Percentiles rank a stretch among this genome's conserved stretches.
phyloP scores from a whole-genome alignment of 768 basidiomycete species.

The Suillus hirtellus region DNA sequence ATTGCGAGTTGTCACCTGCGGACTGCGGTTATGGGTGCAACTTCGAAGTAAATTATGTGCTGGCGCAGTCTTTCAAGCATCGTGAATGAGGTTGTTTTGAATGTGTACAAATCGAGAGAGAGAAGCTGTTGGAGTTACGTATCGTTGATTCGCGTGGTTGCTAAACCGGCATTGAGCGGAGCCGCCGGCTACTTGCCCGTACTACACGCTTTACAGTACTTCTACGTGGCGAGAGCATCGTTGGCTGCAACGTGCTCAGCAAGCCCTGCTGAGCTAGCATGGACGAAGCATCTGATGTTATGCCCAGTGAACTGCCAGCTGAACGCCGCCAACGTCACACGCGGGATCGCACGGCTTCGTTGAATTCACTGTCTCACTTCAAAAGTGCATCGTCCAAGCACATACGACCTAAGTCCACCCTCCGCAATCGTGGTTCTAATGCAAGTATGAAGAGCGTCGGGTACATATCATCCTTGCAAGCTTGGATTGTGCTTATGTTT shows the following conservation, averaged over 20 bases:
- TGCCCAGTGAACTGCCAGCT: neutral
- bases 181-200: neutral
- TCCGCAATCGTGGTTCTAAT: slow-evolving; percentile 20
- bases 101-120: neutral
- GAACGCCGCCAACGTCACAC: slow-evolving; percentile 4
- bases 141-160: no score
- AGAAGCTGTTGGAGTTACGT: no score
- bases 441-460: slow-evolving; percentile 16
- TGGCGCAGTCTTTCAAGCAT: neutral
- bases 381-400: slow-evolving; percentile 11
- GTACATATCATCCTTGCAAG: slow-evolving; percentile 16
- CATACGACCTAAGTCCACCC: slow-evolving; percentile 11
- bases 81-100: neutral
- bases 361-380: slow-evolving; percentile 15
- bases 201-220: neutral
- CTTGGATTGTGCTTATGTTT: neutral
- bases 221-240: neutral
- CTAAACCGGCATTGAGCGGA: neutral
- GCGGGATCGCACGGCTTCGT: slow-evolving; percentile 19
- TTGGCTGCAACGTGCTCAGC: neutral
- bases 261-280: slow-evolving; percentile 4
- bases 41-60: no score
- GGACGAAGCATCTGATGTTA: slow-evolving; percentile 2
- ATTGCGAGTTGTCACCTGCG: neutral
- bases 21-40: neutral